These are phyloP conservation scores for Aspergillus hortae DNA, from an alignment of 2,329 filamentous ascomycete genomes.

Conservation along the genomic window DNA sequence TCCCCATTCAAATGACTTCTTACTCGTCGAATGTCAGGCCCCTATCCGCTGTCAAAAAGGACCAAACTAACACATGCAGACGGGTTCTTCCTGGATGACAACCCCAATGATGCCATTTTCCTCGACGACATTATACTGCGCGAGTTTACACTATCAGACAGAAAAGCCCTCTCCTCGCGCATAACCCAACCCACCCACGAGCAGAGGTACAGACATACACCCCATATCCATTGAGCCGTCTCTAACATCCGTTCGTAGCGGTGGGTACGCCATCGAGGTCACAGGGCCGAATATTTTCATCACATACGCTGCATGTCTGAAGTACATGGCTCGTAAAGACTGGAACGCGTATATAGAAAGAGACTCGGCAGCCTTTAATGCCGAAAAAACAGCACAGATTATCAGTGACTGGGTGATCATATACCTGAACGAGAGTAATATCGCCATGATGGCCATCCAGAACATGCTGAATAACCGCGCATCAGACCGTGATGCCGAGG, in stretches of 20 bases:
- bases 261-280: slow-evolving; percentile 29
- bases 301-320: slow-evolving; percentile 28
- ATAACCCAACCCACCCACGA: slow-evolving; percentile 22
- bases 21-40: slow-evolving; percentile 33
- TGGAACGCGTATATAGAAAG: slow-evolving; percentile 30
- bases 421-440: slow-evolving; percentile 25
- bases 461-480: background rate
- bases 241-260: background rate
- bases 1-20: slow-evolving; percentile 35
- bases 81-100: slow-evolving; percentile 33
- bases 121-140: slow-evolving; percentile 34
- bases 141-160: slow-evolving; percentile 18
- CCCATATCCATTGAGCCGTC: background rate
- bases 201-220: background rate
- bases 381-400: slow-evolving; percentile 18
- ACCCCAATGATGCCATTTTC: slow-evolving; percentile 31
- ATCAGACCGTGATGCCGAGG: background rate
- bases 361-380: slow-evolving; percentile 14
- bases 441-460: slow-evolving; percentile 13
- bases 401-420: slow-evolving; percentile 24
- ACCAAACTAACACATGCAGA: slow-evolving; percentile 20
- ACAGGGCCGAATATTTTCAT: slow-evolving; percentile 26
- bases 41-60: background rate
- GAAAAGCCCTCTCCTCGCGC: slow-evolving; percentile 21
- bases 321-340: slow-evolving; percentile 24